phyloP scores from a whole-genome alignment of 179 eudicot genomes.

The Silene noctiflora region DNA sequence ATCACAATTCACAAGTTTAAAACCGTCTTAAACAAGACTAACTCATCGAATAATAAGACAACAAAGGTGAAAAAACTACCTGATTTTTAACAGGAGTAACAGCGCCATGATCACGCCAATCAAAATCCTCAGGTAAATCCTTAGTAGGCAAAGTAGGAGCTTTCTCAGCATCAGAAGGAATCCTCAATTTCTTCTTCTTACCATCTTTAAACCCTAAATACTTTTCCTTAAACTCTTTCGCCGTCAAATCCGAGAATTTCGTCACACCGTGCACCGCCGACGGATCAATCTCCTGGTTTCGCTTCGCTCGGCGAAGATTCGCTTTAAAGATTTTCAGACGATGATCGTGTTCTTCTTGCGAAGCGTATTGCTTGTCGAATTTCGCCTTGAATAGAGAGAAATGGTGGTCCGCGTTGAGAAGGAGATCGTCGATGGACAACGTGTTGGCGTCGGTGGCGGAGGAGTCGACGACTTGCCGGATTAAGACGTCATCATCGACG shows the following conservation, averaged over 20 bases:
- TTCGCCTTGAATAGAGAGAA: constrained; percentile 65
- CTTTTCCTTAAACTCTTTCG: constrained; percentile 51
- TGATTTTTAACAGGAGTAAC: constrained; percentile 75
- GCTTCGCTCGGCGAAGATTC: constrained; percentile 67
- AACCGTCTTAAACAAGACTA: no score
- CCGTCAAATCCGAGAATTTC: constrained; percentile 73
- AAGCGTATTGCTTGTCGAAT: constrained; percentile 49
- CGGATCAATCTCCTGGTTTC: constrained; percentile 73
- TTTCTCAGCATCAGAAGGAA: constrained; percentile 60
- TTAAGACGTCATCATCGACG: constrained; percentile 39
- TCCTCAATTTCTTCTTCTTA: constrained; percentile 27
- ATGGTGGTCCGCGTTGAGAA: constrained; percentile 63
- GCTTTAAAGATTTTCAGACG: constrained; percentile 57
- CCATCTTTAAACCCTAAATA: constrained; percentile 47
- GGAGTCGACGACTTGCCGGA: constrained; percentile 56
- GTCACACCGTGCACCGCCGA: constrained; percentile 79
- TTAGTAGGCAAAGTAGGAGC: constrained; percentile 77
- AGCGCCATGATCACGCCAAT: constrained; percentile 87
- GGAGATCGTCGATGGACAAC: constrained; percentile 20
- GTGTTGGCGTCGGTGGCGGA: not conserved
- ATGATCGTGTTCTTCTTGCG: constrained; percentile 57
- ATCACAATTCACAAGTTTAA: no score
- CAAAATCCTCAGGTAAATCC: constrained; percentile 64
- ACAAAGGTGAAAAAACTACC: constrained; percentile 30
- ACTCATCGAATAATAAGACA: no score